phyloP scores from a whole-genome alignment of 371 early-diverging fungal species.

The Coemansia sp. region DNA sequence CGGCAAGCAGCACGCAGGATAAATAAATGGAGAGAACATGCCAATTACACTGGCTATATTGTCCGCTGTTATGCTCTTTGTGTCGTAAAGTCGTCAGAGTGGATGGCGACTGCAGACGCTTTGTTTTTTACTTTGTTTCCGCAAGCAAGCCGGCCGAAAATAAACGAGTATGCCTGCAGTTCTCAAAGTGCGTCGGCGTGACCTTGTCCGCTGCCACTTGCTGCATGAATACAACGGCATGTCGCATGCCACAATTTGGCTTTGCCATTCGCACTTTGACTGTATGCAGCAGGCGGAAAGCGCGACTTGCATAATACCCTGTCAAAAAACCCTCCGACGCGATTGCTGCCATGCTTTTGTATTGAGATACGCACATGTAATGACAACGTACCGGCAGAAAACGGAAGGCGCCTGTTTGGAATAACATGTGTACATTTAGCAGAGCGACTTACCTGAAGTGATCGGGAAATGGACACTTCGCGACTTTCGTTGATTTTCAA shows the following conservation, averaged over 20 bases:
- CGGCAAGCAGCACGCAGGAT: background rate
- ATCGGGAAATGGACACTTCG: slow-evolving; percentile 41
- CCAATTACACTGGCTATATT: background rate
- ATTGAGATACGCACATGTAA: background rate
- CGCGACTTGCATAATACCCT: background rate
- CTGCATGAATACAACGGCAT: slow-evolving; percentile 10
- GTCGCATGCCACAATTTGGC: slow-evolving; percentile 16
- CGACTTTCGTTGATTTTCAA: slow-evolving; percentile 49
- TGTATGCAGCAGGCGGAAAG: background rate
- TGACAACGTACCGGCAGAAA: too few species aligned
- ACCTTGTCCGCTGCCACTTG: slow-evolving; percentile 4
- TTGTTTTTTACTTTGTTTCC: background rate
- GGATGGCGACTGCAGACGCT: background rate
- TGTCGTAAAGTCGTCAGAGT: background rate
- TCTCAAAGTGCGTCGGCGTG: slow-evolving; percentile 1
- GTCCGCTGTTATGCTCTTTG: background rate
- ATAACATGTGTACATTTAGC: background rate
- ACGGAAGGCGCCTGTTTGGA: too few species aligned
- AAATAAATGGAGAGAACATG: background rate
- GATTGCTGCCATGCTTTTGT: background rate
- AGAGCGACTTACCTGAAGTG: slow-evolving; percentile 39
- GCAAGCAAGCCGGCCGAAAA: slow-evolving; percentile 1
- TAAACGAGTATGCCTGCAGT: background rate
- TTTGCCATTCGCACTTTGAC: slow-evolving; percentile 1
- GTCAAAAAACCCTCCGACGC: background rate